phyloP scores from a whole-genome alignment of 257 asterid species.

The Vinca minor region DNA sequence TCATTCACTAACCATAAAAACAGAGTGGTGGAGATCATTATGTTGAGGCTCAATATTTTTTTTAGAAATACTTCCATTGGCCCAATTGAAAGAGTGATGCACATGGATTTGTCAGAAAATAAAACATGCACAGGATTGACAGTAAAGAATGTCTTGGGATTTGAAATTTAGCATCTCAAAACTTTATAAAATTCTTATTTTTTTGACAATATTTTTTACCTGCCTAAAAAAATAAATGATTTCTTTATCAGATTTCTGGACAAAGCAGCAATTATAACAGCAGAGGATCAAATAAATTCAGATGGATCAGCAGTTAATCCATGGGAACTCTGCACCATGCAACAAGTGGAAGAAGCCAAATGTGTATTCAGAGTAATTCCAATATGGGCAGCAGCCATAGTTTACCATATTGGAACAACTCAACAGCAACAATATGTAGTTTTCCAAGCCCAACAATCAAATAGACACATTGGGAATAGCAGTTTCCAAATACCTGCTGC shows the following conservation, averaged over 20 bases:
- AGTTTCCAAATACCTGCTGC: constrained; percentile 61
- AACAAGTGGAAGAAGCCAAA: constrained; percentile 69
- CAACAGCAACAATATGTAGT: constrained; percentile 56
- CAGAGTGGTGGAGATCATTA: too few relatives aligned
- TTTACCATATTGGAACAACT: constrained; percentile 39
- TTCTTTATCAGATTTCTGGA: constrained; percentile 59
- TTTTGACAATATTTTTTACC: too few relatives aligned
- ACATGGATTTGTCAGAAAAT: neutral
- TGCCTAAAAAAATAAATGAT: too few relatives aligned
- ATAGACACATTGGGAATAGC: constrained; percentile 45
- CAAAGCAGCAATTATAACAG: constrained; percentile 60
- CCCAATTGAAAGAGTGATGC: neutral
- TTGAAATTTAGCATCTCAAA: neutral
- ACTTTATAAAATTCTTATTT: too few relatives aligned
- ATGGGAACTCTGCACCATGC: constrained; percentile 57
- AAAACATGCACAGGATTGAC: neutral
- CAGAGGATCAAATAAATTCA: constrained; percentile 32
- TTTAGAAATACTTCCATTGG: too few relatives aligned
- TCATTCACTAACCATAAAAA: too few relatives aligned
- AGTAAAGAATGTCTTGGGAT: neutral
- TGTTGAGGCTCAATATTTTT: too few relatives aligned
- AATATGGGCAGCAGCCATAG: constrained; percentile 44
- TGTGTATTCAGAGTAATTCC: constrained; percentile 58
- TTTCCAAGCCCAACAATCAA: constrained; percentile 68
- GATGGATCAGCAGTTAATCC: constrained; percentile 53